Evolutionary conservation across 306 rosid species (phyloP).

Genomic region (Acmispon strigosus): DNA sequence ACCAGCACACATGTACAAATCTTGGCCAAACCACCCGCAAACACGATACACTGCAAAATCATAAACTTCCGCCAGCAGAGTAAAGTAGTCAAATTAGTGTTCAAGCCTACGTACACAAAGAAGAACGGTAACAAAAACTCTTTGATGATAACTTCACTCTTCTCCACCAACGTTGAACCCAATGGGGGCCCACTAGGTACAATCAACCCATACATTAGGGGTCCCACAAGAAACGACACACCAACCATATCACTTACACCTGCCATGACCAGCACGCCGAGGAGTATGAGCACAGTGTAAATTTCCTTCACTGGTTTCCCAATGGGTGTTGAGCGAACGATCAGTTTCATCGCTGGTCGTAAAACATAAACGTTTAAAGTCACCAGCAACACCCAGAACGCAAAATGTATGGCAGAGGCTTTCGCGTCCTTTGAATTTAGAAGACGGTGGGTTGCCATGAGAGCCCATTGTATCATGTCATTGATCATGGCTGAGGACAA

Average conservation of each 20-base stretch:
- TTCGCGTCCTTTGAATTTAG: accelerated
- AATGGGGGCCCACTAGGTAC: constrained; percentile 32
- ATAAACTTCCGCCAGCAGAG: background rate
- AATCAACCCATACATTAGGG: constrained; percentile 4
- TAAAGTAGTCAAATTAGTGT: background rate
- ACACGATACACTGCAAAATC: constrained; percentile 6
- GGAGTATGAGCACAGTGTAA: constrained; percentile 8
- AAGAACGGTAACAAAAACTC: constrained; percentile 24
- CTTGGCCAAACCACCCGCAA: constrained; percentile 10
- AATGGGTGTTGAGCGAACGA: background rate
- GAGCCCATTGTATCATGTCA: background rate
- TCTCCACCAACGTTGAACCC: constrained; percentile 22
- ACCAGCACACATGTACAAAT: constrained; percentile 9
- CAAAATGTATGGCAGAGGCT: accelerated
- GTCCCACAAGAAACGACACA: background rate
- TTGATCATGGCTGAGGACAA: constrained; percentile 21
- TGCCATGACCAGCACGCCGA: background rate
- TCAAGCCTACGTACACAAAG: constrained; percentile 4
- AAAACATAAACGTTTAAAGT: background rate
- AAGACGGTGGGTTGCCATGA: background rate
- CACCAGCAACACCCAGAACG: background rate
- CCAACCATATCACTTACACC: background rate
- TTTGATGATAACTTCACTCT: background rate
- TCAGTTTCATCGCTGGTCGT: constrained; percentile 4
- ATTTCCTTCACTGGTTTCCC: constrained; percentile 29